Percentiles rank a stretch among this genome's conserved stretches.
Evolutionary conservation across 768 basidiomycete genomes (phyloP).

Genomic region (Suillus placidus): DNA sequence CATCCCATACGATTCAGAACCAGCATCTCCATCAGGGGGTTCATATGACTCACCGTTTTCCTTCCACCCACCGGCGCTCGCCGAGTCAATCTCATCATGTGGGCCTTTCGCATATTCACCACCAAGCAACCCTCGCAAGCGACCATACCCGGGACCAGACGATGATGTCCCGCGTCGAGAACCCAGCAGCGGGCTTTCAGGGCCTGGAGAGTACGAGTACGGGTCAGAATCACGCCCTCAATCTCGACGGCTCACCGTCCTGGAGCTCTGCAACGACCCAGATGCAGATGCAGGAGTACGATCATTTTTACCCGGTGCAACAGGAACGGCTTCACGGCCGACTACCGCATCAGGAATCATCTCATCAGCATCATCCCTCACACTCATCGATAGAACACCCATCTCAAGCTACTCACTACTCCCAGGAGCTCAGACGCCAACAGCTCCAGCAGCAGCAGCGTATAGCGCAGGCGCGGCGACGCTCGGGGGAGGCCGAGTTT

Average conservation of each 20-base stretch:
- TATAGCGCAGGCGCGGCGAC: constrained; percentile 36
- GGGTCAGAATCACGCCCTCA: constrained; percentile 76
- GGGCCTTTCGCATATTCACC: constrained; percentile 38
- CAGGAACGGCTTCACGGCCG: constrained; percentile 42
- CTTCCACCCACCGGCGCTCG: constrained; percentile 68
- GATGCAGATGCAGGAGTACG: constrained; percentile 47
- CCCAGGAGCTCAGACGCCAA: constrained; percentile 51
- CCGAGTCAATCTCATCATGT: constrained; percentile 35
- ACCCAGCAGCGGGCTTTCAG: constrained; percentile 29
- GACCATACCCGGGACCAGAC: constrained; percentile 54
- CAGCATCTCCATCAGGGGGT: constrained; percentile 20
- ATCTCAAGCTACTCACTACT: constrained; percentile 41
- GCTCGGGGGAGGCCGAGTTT: constrained; percentile 39
- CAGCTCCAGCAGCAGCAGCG: constrained; percentile 34
- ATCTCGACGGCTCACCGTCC: constrained; percentile 78
- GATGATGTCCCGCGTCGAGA: constrained; percentile 48
- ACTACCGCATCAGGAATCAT: constrained; percentile 49
- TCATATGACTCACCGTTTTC: constrained; percentile 73
- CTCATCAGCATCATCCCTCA: constrained; percentile 50
- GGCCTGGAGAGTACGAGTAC: constrained; percentile 59
- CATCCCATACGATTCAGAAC: constrained; percentile 30
- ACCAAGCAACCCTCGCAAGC: constrained; percentile 56
- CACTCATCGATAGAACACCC: constrained; percentile 51
- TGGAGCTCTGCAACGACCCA: constrained; percentile 87
- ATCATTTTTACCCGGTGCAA: constrained; percentile 46